Conservation (phyloP, 179 eudicot genomes). For the Spinacia oleracea region DNA sequence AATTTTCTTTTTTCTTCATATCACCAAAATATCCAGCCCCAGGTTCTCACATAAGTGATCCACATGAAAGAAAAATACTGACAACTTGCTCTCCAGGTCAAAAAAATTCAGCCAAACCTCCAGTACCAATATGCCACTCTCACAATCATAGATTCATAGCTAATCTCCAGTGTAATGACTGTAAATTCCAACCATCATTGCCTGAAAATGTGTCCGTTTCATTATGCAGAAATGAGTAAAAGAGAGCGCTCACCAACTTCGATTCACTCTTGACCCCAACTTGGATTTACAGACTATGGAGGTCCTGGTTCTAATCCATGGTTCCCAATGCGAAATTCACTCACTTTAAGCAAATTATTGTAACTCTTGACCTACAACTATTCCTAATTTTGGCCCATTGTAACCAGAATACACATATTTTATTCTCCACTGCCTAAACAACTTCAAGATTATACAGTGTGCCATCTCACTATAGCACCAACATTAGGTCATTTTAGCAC, state of each 20-base stretch:
- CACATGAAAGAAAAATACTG: neutral
- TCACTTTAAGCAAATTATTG: neutral
- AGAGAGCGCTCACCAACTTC: neutral
- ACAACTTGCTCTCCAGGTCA: neutral
- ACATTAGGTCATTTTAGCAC: neutral
- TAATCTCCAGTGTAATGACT: neutral
- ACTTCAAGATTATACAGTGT: neutral
- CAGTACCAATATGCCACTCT: neutral
- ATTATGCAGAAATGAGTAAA: neutral
- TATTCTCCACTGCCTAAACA: too few relatives aligned
- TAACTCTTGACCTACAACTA: neutral
- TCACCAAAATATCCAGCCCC: neutral
- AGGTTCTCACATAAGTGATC: neutral
- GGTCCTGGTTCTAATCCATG: too few relatives aligned
- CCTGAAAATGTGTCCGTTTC: neutral
- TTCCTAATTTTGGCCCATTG: neutral
- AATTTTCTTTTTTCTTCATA: neutral
- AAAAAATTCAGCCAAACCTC: neutral
- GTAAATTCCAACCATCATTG: neutral
- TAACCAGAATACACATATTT: neutral
- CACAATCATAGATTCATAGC: neutral
- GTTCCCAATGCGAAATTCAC: neutral
- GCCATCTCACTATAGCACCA: neutral
- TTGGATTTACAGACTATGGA: neutral
- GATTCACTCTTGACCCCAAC: neutral